These are phyloP conservation scores for Kluyveromyces sp. DNA, from an alignment of 1,139 yeast species.

Conservation along the genomic window DNA sequence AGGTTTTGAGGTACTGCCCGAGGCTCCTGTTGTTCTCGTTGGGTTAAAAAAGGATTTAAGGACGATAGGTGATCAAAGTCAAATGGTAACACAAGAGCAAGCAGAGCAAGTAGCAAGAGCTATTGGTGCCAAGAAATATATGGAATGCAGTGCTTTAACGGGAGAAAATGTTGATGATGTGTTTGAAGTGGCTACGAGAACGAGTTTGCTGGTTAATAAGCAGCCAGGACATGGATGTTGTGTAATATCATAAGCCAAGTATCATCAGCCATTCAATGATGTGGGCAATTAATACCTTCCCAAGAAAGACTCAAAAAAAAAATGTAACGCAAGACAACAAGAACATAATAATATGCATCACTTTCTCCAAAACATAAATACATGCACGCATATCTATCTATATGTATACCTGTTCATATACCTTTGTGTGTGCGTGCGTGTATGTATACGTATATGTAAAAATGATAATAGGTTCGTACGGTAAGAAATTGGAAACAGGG, in stretches of 20 bases:
- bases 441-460: too few species aligned
- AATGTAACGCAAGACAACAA: too few species aligned
- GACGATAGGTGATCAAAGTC: slow-evolving; percentile 23
- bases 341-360: too few species aligned
- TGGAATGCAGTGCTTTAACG: slow-evolving; percentile 70
- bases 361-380: too few species aligned
- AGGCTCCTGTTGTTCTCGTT: slow-evolving; percentile 55
- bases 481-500: too few species aligned
- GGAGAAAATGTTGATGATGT: slow-evolving; percentile 82
- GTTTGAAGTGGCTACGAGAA: slow-evolving; percentile 67
- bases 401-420: too few species aligned
- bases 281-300: too few species aligned
- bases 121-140: slow-evolving; percentile 61
- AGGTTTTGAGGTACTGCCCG: slow-evolving; percentile 58
- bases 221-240: slow-evolving; percentile 40
- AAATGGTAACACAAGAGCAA: slow-evolving; percentile 44
- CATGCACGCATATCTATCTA: too few species aligned
- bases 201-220: slow-evolving; percentile 45
- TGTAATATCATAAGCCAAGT: slow-evolving; percentile 19
- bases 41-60: slow-evolving; percentile 68
- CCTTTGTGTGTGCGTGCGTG: too few species aligned
- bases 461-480: too few species aligned
- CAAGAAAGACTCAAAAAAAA: too few species aligned
- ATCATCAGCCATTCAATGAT: too few species aligned
- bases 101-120: slow-evolving; percentile 55